Evolutionary conservation across 352 stramenopile species (phyloP).

Genomic region (Phytophthora citrophthora): DNA sequence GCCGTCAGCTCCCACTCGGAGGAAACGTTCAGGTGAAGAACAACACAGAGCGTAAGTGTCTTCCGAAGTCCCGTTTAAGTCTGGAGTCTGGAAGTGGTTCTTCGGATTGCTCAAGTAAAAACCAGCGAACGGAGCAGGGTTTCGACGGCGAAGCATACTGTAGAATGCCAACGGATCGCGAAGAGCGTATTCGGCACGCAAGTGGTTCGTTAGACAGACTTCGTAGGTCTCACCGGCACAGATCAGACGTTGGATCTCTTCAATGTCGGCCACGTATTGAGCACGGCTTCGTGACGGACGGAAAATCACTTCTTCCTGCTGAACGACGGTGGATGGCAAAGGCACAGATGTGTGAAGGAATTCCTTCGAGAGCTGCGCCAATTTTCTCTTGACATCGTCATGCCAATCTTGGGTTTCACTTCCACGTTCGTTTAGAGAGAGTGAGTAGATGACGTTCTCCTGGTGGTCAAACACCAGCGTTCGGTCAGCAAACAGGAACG

Average conservation of each 20-base stretch:
- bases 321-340: neutral
- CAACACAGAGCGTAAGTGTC: conserved; percentile 93
- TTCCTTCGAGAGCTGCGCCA: conserved; percentile 18
- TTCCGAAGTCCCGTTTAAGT: conserved; percentile 3
- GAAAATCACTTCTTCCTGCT: conserved; percentile 53
- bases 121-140: conserved; percentile 95
- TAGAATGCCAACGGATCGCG: conserved; percentile 86
- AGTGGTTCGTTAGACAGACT: conserved; percentile 96
- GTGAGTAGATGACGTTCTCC: conserved; percentile 75
- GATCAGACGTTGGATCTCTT: conserved; percentile 90
- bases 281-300: conserved; percentile 61
- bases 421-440: conserved; percentile 53
- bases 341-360: conserved; percentile 16
- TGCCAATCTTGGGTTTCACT: conserved; percentile 29
- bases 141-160: conserved; percentile 86
- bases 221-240: conserved; percentile 95
- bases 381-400: conserved; percentile 10
- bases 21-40: conserved; percentile 96
- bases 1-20: conserved; percentile 70
- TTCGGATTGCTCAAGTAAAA: conserved; percentile 87
- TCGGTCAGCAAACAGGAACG: conserved; percentile 92
- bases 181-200: conserved; percentile 61
- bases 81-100: conserved; percentile 29
- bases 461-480: conserved; percentile 91
- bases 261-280: conserved; percentile 90